Base-by-base conservation (phyloP, 805 yeast genomes). In the Ogataea dorogensis region DNA sequence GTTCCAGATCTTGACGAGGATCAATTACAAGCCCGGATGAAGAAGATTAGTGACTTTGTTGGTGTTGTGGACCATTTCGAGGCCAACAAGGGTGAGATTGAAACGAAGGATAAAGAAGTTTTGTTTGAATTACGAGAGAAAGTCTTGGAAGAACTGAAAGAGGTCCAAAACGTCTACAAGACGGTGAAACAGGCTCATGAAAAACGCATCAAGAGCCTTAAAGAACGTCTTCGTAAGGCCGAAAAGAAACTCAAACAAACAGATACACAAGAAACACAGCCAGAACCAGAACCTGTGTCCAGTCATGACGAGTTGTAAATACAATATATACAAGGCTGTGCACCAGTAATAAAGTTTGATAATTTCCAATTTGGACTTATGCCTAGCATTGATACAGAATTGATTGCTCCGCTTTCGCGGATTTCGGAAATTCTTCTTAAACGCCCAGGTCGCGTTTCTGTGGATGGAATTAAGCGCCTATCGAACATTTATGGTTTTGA, bases 401-500 rank as follows among this genome's bases (percentile, higher is more conserved):
- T 62, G 19, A 47, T 61, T 12, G 55, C 51, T 2, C 62, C 66
- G 2, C 40, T 63, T 12, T 51, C 59, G 1, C 45, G 48, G 34
- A 55, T 61, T 11, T 56, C 67, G 0, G 65, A 63, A 27, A 53
- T 58, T 2, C 44, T 63, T 8, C 42, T 50, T 17, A 59, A 58
- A 36, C 43, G 64, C n/a, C 68, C 68, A 2, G 68, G 67, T 2
- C 46, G 46, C 5, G 63, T 62, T 7, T 43, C 54, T 4, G 47
- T 61, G 10, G 61, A 54, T 8, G 60, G 64, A 5, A 58, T 63
- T 37, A 57, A 59, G 28, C 42, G 59, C 15, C 40, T 63, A 9
- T 58, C 66, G 9, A 58, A 58, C 29, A 53, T 59, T n/a, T 62
- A 63, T 36, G 68, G 67, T 2, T 63, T 63, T 38, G 66, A 62